Evolutionary conservation across 495 filamentous ascomycete genomes (phyloP).

Genomic region (Oidiodendron maius): DNA sequence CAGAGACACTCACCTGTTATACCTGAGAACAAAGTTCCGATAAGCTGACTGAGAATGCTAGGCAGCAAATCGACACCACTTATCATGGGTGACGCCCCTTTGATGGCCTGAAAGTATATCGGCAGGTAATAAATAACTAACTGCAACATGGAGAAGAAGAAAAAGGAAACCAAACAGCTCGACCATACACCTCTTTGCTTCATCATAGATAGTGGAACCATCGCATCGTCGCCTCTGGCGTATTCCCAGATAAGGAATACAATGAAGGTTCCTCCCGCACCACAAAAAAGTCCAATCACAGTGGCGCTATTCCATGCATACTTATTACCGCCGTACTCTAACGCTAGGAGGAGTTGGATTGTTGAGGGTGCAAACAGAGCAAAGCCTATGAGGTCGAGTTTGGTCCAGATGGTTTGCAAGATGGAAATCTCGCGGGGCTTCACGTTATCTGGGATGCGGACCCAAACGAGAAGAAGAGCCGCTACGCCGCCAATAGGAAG

Average conservation of each 20-base stretch:
- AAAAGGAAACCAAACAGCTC: conserved; percentile 22
- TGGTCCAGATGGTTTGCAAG: neutral
- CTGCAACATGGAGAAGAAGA: conserved; percentile 14
- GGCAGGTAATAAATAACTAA: conserved; percentile 34
- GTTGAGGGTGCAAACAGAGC: conserved; percentile 27
- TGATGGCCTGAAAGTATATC: too few relatives aligned
- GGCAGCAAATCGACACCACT: conserved; percentile 68
- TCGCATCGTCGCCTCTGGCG: conserved; percentile 35
- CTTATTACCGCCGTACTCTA: conserved; percentile 38
- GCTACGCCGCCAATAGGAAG: conserved; percentile 50
- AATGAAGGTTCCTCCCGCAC: conserved; percentile 30
- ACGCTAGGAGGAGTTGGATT: conserved; percentile 33
- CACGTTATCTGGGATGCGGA: conserved; percentile 15
- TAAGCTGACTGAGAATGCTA: conserved; percentile 34
- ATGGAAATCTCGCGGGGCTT: conserved; percentile 5
- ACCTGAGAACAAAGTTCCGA: conserved; percentile 42
- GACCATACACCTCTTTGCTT: conserved; percentile 25
- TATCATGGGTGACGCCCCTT: conserved; percentile 42
- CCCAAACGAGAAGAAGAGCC: conserved; percentile 39
- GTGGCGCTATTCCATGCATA: conserved; percentile 35
- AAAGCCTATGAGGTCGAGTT: conserved; percentile 43
- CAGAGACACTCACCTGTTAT: conserved; percentile 3
- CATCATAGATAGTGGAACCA: conserved; percentile 36
- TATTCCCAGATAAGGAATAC: conserved; percentile 40
- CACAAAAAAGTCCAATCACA: conserved; percentile 38